phyloP scores from a whole-genome alignment of 108 stramenopile species.

The Pseudonitzschia multiseries region DNA sequence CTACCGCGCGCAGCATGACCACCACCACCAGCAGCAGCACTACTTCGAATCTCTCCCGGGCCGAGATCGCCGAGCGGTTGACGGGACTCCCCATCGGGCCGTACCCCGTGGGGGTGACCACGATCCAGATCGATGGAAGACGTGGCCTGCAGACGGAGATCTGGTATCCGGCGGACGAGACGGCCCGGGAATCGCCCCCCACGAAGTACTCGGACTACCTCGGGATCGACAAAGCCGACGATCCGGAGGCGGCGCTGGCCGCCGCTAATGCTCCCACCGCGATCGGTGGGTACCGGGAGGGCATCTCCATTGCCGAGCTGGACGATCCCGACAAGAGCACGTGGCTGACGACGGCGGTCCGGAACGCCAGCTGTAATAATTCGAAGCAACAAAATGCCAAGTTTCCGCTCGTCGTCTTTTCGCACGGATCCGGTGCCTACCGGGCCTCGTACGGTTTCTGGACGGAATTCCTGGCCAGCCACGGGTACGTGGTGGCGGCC shows the following conservation, averaged over 20 bases:
- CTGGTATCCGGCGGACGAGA: background rate
- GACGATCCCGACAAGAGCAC: background rate
- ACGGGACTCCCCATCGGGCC: slow-evolving; percentile 1
- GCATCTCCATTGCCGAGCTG: slow-evolving; percentile 1
- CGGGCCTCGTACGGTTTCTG: background rate
- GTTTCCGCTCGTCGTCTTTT: slow-evolving; percentile 3
- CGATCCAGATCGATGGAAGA: slow-evolving; percentile 1
- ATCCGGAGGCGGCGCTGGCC: background rate
- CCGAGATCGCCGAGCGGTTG: background rate
- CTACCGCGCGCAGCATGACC: background rate
- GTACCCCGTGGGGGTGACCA: slow-evolving; percentile 8
- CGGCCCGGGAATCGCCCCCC: background rate
- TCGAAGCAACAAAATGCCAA: background rate
- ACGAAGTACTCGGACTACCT: slow-evolving; percentile 3
- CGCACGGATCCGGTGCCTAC: slow-evolving; percentile 15
- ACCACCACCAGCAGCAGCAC: background rate
- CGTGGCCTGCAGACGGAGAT: slow-evolving; percentile 2
- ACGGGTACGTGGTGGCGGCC: slow-evolving; percentile 12
- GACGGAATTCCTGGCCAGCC: slow-evolving; percentile 11
- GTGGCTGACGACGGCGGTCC: slow-evolving; percentile 3
- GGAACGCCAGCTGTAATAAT: slow-evolving; percentile 8
- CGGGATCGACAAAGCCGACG: background rate
- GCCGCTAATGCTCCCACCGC: background rate
- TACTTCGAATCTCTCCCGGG: background rate
- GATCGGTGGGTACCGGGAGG: slow-evolving; percentile 11